Evolutionary conservation across 352 stramenopile species (phyloP), one percentile per base, ranked within the genome.

Genomic region (Phytopythium boreale): DNA sequence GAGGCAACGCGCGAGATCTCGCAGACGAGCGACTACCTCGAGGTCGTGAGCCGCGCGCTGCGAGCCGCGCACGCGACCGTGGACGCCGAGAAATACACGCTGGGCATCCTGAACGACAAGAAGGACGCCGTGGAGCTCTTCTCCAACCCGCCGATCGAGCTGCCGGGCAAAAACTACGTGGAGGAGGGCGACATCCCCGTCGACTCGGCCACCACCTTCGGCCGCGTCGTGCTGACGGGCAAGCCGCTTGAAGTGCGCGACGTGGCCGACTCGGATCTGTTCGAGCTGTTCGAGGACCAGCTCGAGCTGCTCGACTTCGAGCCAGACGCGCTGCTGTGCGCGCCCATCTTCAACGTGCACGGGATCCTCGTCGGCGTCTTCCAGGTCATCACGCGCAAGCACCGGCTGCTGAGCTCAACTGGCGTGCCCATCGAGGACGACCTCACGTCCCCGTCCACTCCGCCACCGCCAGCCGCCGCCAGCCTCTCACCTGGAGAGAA

Each of bases 261-360:
- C 52, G 72, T 88, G 12, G 65, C 66, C 11, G 71, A 77, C 0
- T 88, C 78, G 4, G 79, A 88, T 46, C 69, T 77, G 19, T 67
- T 89, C 29, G 76, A 88, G 29, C 63, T 86, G 44, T 89, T 89
- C 62, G 80, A 89, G 68, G 76, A 87, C 39, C 82, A 89, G 44
- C 65, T 91, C 41, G 77, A 88, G 52, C 69, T 86, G 44, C 74
- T 91, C 1, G 80, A 87, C 37, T 91, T 91, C 53, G 75, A 84
- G 15, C 82, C 75, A 6, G 78, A 86, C 36, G 76, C 72, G 22
- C 60, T 88, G 41, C 62, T 90, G 3, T 90, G 80, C 37, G 68
- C 69, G 0, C 78, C 80, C 2, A 90, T 88, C 22, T 80, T 84
- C 60, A 90, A 88, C 39, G 78, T 79, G n/a, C 79, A 90, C 61